Evolutionary conservation across 768 basidiomycete genomes (phyloP).

Genomic region (Tephrocybe sp.): DNA sequence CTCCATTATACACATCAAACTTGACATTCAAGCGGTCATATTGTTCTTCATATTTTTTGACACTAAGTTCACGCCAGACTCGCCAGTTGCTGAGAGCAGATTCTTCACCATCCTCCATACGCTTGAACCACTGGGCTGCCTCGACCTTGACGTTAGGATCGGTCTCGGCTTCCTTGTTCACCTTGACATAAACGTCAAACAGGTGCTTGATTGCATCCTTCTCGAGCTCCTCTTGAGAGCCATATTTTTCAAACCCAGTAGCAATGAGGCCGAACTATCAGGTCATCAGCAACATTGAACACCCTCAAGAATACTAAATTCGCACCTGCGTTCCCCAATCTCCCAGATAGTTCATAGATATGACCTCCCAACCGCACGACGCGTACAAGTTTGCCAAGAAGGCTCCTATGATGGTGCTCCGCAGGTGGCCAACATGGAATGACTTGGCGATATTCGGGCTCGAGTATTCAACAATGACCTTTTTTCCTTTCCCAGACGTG

Average conservation of each 20-base stretch:
- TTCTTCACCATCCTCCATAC: constrained; percentile 93
- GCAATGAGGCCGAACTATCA: constrained; percentile 82
- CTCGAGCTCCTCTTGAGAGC: constrained; percentile 77
- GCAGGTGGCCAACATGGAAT: constrained; percentile 95
- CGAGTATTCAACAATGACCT: constrained; percentile 86
- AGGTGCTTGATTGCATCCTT: constrained; percentile 93
- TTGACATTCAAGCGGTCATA: constrained; percentile 87
- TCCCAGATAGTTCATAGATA: constrained; percentile 90
- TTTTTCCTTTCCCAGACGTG: constrained; percentile 74
- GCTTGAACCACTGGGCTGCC: constrained; percentile 87
- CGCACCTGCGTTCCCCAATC: constrained; percentile 97
- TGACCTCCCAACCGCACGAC: constrained; percentile 91
- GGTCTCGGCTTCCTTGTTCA: constrained; percentile 79
- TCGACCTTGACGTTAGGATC: constrained; percentile 71
- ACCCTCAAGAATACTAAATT: not conserved
- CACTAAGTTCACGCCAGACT: constrained; percentile 87
- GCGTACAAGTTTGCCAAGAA: constrained; percentile 90
- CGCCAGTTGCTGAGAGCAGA: constrained; percentile 84
- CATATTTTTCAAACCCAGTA: constrained; percentile 89
- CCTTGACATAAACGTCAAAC: constrained; percentile 91
- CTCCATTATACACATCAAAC: constrained; percentile 92
- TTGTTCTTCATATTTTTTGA: constrained; percentile 85
- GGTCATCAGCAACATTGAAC: not conserved
- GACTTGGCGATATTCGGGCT: constrained; percentile 97
- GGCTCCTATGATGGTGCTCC: constrained; percentile 98